Evolutionary conservation across 2,329 filamentous ascomycete species (phyloP).

Genomic region (Ophiostoma triangulosporum): DNA sequence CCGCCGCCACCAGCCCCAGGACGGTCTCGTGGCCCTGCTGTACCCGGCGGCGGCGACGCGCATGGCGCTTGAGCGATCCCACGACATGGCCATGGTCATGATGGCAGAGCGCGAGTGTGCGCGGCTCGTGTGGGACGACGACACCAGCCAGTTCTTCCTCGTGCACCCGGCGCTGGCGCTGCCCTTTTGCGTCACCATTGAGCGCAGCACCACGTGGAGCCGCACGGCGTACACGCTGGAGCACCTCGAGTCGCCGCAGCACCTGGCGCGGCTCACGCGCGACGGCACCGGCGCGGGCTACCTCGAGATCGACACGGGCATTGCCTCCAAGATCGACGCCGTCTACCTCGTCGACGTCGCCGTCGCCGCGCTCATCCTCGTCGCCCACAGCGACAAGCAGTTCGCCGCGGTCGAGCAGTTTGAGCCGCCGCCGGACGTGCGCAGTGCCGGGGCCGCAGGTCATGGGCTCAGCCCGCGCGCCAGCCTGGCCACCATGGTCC

Average conservation of each 20-base stretch:
- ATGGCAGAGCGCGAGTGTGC: constrained; percentile 57
- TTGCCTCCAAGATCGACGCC: constrained; percentile 44
- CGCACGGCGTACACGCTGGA: constrained; percentile 52
- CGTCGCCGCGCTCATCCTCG: constrained; percentile 44
- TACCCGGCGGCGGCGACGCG: constrained; percentile 53
- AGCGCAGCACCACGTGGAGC: constrained; percentile 44
- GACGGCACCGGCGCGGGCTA: constrained; percentile 46
- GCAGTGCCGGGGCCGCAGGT: neutral
- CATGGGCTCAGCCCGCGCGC: constrained; percentile 5
- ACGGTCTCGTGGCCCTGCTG: constrained; percentile 53
- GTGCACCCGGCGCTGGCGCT: constrained; percentile 49
- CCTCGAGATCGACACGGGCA: constrained; percentile 47
- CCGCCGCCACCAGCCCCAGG: constrained; percentile 39
- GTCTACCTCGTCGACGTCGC: constrained; percentile 51
- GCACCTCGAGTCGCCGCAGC: constrained; percentile 47
- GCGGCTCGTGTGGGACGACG: constrained; percentile 57
- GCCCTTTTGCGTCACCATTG: constrained; percentile 47
- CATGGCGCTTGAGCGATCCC: constrained; percentile 46
- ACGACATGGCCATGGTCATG: constrained; percentile 43
- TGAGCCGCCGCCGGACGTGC: constrained; percentile 37
- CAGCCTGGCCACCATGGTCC: constrained; percentile 14
- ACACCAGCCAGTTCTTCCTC: constrained; percentile 45
- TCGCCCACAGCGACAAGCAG: constrained; percentile 43
- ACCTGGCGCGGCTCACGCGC: constrained; percentile 45
- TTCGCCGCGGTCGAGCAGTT: constrained; percentile 39